These are phyloP conservation scores for Erysimum cheiranthoides DNA, from an alignment of 345 rosid species.

Conservation along the genomic window DNA sequence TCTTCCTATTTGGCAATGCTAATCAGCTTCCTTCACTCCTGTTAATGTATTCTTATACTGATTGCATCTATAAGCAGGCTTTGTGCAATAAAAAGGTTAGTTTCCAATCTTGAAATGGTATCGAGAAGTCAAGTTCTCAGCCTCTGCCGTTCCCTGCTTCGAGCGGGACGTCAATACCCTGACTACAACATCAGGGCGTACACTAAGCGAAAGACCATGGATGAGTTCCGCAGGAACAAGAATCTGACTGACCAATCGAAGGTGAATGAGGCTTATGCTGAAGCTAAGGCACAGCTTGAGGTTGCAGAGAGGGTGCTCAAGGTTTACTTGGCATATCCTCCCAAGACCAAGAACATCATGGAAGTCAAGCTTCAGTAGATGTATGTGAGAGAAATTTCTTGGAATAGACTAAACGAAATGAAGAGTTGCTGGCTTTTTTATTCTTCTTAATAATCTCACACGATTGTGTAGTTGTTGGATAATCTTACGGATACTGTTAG, in stretches of 20 bases:
- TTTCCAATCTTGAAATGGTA: conserved; percentile 34
- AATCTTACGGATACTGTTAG: background rate
- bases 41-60: background rate
- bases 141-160: conserved; percentile 73
- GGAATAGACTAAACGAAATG: conserved; percentile 8
- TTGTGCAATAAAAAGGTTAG: background rate
- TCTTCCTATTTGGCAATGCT: background rate
- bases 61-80: conserved; percentile 19
- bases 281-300: conserved; percentile 68
- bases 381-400: conserved; percentile 8
- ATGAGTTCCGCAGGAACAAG: conserved; percentile 67
- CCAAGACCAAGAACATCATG: conserved; percentile 82
- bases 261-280: conserved; percentile 58
- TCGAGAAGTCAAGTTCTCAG: conserved; percentile 53
- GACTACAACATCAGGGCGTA: conserved; percentile 91
- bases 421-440: conserved; percentile 6
- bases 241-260: conserved; percentile 56
- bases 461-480: conserved; percentile 10
- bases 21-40: background rate
- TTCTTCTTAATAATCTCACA: conserved; percentile 22
- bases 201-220: conserved; percentile 71
- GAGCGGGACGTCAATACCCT: conserved; percentile 65
- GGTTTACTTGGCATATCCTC: conserved; percentile 74
- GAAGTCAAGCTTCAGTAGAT: conserved; percentile 54
- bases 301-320: conserved; percentile 68